Evolutionary conservation across 345 rosid genomes (phyloP).

Genomic region (Pistacia vera): DNA sequence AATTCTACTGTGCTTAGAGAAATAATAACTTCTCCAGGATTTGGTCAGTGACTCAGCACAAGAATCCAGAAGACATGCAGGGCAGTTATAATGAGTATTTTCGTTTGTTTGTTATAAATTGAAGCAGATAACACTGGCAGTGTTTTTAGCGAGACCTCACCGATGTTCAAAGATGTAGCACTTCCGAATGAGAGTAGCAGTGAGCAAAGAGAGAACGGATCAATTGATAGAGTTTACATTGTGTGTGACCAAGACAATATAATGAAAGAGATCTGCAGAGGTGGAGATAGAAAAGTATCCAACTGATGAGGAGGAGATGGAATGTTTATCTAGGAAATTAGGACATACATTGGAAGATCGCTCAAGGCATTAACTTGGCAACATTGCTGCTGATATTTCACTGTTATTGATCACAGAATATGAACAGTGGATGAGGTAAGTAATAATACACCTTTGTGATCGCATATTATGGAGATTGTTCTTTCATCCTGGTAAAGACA

Average conservation of each 20-base stretch:
- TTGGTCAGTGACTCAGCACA: no score
- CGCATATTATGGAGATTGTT: not conserved
- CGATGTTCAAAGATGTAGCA: not conserved
- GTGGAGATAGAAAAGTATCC: conserved; percentile 43
- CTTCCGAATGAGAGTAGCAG: not conserved
- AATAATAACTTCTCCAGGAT: no score
- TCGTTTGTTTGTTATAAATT: not conserved
- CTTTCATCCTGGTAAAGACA: not conserved
- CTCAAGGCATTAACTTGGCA: not conserved
- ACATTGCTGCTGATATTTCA: not conserved
- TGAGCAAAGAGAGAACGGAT: conserved; percentile 33
- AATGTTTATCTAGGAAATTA: not conserved
- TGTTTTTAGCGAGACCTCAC: conserved; percentile 26
- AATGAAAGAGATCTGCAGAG: conserved; percentile 22
- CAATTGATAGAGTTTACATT: conserved; percentile 30
- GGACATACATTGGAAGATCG: not conserved
- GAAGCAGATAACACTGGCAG: conserved; percentile 39
- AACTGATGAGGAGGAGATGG: conserved; percentile 18
- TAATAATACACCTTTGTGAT: not conserved
- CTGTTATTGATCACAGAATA: not conserved
- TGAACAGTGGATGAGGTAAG: not conserved
- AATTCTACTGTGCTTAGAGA: no score
- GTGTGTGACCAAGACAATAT: conserved; percentile 31
- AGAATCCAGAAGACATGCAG: no score
- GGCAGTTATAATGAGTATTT: no score